These are phyloP conservation scores for Fraxinus excelsior DNA, from an alignment of 257 asterid species.

Conservation along the genomic window DNA sequence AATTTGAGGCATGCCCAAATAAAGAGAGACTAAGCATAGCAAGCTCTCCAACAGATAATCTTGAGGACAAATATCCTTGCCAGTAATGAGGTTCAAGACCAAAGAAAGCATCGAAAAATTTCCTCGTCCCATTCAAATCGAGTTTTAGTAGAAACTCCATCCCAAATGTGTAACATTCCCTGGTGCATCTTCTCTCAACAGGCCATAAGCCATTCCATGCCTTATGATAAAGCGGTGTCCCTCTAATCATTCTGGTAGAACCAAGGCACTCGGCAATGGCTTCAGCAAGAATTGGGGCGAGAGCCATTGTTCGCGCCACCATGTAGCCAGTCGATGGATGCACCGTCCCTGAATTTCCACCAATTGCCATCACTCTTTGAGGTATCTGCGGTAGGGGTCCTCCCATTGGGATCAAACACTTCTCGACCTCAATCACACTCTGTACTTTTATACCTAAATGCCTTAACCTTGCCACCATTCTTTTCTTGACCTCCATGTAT, in stretches of 20 bases:
- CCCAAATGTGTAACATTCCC: slow-evolving; percentile 77
- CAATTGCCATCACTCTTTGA: slow-evolving; percentile 74
- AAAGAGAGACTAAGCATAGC: slow-evolving; percentile 52
- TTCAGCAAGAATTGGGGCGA: slow-evolving; percentile 60
- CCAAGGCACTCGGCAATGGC: slow-evolving; percentile 78
- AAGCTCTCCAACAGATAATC: slow-evolving; percentile 70
- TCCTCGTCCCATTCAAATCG: slow-evolving; percentile 69
- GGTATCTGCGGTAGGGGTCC: slow-evolving; percentile 86
- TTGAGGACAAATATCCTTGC: slow-evolving; percentile 79
- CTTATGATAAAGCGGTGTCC: slow-evolving; percentile 44
- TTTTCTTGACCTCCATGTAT: slow-evolving; percentile 63
- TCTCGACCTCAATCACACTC: slow-evolving; percentile 76
- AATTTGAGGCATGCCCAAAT: slow-evolving; percentile 66
- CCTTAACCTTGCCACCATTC: slow-evolving; percentile 93
- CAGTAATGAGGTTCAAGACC: slow-evolving; percentile 74
- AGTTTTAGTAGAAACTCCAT: slow-evolving; percentile 86
- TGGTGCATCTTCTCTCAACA: slow-evolving; percentile 50
- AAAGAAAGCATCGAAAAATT: slow-evolving; percentile 80
- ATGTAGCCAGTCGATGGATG: slow-evolving; percentile 91
- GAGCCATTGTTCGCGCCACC: slow-evolving; percentile 65
- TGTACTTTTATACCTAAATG: slow-evolving; percentile 69
- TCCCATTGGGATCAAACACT: slow-evolving; percentile 90
- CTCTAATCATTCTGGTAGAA: slow-evolving; percentile 77
- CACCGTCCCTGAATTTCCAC: slow-evolving; percentile 82
- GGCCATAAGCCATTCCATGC: slow-evolving; percentile 92